Percentiles rank a stretch among this genome's conserved stretches.
These are phyloP conservation scores for Lichtheimia corymbifera DNA, from an alignment of 371 early-diverging fungal genomes.

Conservation along the genomic window DNA sequence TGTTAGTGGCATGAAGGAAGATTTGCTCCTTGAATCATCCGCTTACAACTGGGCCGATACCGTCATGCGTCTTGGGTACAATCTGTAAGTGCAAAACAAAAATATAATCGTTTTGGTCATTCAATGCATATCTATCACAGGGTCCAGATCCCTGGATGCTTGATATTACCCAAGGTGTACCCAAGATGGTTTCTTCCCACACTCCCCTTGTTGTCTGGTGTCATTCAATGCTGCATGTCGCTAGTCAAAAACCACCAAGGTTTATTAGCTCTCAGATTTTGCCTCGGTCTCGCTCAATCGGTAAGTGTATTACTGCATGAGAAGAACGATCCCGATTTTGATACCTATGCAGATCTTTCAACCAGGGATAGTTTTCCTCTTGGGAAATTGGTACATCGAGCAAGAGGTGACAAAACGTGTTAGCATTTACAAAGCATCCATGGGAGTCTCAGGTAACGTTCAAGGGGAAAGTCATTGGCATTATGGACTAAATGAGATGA, in stretches of 20 bases:
- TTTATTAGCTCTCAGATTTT: background rate
- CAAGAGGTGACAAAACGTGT: background rate
- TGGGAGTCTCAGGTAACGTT: background rate
- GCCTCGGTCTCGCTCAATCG: background rate
- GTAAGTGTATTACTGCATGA: background rate
- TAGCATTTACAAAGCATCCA: background rate
- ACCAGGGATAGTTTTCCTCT: background rate
- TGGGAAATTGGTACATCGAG: background rate
- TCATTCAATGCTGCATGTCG: background rate
- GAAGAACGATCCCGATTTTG: background rate
- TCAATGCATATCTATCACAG: background rate
- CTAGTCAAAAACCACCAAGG: background rate
- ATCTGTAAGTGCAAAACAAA: background rate
- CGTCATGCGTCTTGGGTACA: background rate
- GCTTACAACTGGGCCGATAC: background rate
- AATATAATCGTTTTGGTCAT: background rate
- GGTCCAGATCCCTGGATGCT: background rate
- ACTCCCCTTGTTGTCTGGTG: background rate
- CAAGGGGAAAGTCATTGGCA: background rate
- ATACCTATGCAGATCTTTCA: background rate
- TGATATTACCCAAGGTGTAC: background rate
- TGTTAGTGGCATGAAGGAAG: background rate
- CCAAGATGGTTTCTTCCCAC: background rate
- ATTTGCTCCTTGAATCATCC: background rate
- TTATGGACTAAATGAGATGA: background rate